Evolutionary conservation across 2,329 filamentous ascomycete species (phyloP), one percentile per base, ranked within the genome.

Genomic region (Fusarium tupiense): DNA sequence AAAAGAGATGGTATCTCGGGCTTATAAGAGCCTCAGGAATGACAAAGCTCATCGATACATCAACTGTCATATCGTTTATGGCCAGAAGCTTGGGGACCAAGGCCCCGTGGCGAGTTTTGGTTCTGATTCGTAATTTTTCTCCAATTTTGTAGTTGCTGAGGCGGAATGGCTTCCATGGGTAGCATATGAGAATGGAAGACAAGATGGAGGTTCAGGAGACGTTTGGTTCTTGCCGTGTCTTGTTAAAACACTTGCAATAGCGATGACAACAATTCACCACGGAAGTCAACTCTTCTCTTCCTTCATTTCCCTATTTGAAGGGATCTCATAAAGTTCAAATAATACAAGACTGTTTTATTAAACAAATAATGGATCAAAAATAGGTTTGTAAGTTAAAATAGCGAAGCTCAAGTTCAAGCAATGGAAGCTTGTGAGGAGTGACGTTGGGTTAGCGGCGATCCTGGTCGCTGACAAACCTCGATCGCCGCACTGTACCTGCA

Each of bases 1-100:
- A 22, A 77, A 80, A 29, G 77, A 79, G 6, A 76, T 86, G 58
- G 77, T 82, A 12, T 75, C 64, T 8, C 74, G 73, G 4, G 81
- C 80, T 26, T 81, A 75, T 26, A 79, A 78, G 60, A 83, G 81
- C 9, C 74, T 85, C n/a, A 72, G 79, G 24, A 80, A 84, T 54
- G 70, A 75, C 16, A 76, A 73, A 9, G 77, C 83, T 5, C 86
- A 87, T 74, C 82, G 84, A 9, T 86, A 86, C 44, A 71, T 87
- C 44, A 83, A 84, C 47, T 82, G 82, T 29, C 81, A 82, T 43
- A 82, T 86, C 64, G 81, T 83, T 54, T 85, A 82, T 72, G 86
- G 83, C 6, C 85, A 87, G 68, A 88, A 86, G 74, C 65, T 61
- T 43, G 56, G 70, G 37, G 44, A 19, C 5, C 13, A 56, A 37